These are phyloP conservation scores for Cytospora mali DNA, from an alignment of 2,329 filamentous ascomycete genomes.

Conservation along the genomic window DNA sequence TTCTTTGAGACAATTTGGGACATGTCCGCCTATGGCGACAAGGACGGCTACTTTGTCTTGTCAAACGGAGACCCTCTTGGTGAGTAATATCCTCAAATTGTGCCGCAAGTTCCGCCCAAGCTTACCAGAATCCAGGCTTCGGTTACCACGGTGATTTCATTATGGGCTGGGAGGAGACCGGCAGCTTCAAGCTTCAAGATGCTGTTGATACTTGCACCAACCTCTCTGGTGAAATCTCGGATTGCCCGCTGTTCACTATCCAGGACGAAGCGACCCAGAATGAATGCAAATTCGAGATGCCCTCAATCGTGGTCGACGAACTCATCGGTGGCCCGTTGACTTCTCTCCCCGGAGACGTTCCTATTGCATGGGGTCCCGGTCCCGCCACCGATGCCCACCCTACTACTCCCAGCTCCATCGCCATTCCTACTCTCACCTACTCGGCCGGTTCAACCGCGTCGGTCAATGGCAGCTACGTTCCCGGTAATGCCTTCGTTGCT, in stretches of 20 bases:
- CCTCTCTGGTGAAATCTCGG: slow-evolving; percentile 65
- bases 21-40: slow-evolving; percentile 65
- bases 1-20: slow-evolving; percentile 88
- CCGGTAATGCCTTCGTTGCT: slow-evolving; percentile 48
- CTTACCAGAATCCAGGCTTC: slow-evolving; percentile 53
- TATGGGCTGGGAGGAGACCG: slow-evolving; percentile 69
- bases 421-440: slow-evolving; percentile 41
- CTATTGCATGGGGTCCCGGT: slow-evolving; percentile 43
- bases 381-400: slow-evolving; percentile 30
- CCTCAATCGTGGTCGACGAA: slow-evolving; percentile 58
- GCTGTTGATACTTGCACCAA: slow-evolving; percentile 79
- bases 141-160: slow-evolving; percentile 83
- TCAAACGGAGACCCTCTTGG: slow-evolving; percentile 78
- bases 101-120: not conserved
- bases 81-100: slow-evolving; percentile 40
- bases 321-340: slow-evolving; percentile 58
- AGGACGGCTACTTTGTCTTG: slow-evolving; percentile 71
- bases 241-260: slow-evolving; percentile 76
- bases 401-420: slow-evolving; percentile 29
- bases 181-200: slow-evolving; percentile 59
- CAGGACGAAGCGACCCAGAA: slow-evolving; percentile 57
- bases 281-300: slow-evolving; percentile 65
- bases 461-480: slow-evolving; percentile 38
- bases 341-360: slow-evolving; percentile 67
- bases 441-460: slow-evolving; percentile 40